Evolutionary conservation across 2,329 filamentous ascomycete genomes (phyloP).

Genomic region (Exophiala mesophila): DNA sequence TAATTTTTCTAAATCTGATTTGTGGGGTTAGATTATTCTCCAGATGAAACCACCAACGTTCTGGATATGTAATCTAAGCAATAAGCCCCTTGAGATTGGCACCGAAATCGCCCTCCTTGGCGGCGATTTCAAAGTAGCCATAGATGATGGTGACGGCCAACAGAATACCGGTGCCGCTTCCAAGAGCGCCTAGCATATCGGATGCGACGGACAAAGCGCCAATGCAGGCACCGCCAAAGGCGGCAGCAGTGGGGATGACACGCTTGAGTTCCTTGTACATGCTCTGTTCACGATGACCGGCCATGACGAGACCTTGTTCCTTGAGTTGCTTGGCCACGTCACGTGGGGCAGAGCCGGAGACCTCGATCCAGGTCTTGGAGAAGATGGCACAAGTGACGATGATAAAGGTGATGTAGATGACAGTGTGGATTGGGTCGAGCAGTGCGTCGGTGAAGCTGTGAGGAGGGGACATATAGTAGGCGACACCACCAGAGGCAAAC

Average conservation of each 20-base stretch:
- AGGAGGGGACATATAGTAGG: constrained; percentile 99
- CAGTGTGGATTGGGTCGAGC: constrained; percentile 93
- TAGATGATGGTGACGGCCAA: constrained; percentile 99
- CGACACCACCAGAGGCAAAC: constrained; percentile 84
- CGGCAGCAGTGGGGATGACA: constrained; percentile 95
- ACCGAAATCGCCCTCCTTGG: constrained; percentile 91
- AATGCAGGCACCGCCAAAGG: constrained; percentile 98
- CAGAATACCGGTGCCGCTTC: constrained; percentile 94
- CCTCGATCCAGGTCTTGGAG: constrained; percentile 99
- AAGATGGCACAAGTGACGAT: constrained; percentile 95
- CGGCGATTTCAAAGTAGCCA: constrained; percentile 98
- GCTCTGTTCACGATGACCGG: constrained; percentile 97
- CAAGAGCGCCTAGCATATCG: constrained; percentile 91
- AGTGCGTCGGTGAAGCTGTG: constrained; percentile 97
- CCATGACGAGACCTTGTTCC: constrained; percentile 99
- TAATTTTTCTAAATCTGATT: too few species aligned
- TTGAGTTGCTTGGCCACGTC: constrained; percentile 99
- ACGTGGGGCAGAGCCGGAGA: constrained; percentile 93
- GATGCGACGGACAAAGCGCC: constrained; percentile 92
- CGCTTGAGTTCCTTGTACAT: constrained; percentile 99
- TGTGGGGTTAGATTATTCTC: too few species aligned
- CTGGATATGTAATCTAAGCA: too few species aligned
- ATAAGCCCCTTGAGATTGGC: constrained; percentile 66
- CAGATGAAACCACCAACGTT: too few species aligned
- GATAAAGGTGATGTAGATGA: constrained; percentile 96